Base-by-base conservation (phyloP, 768 basidiomycete species). In the Leccinum disarticulatum region DNA sequence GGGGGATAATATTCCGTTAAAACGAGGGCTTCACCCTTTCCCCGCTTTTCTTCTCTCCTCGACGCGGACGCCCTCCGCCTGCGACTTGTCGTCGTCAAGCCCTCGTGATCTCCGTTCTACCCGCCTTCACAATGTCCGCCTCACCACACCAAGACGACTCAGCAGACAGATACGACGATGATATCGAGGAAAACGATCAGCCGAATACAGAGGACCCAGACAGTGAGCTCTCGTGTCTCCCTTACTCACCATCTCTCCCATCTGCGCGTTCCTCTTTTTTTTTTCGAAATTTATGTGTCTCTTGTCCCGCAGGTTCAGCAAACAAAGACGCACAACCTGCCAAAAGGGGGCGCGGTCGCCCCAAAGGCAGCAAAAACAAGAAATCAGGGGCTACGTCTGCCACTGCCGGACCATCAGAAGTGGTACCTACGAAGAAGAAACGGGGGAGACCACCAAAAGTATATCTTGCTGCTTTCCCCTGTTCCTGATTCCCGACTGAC, bases 331-430 rank as follows among this genome's bases (percentile, higher is more conserved):
- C 75, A 22, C 71, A 69, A 57, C 55, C 83, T 46, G 66, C 70
- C 61, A 95, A 93, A 79, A 87, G 93, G 68, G 86, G 90, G 69
- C 83, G 94, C 51, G 94, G 94, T 56, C 86, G 94, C 64, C 94
- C 94, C 61, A 92, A 88, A 74, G 93, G 93, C 67, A 91, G 90
- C 75, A 95, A 91, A 78, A 85, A 85, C 76, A 85, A 84, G 79
- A 83, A 81, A 69, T 73, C 70, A 64, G 68, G 72, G 70, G 76
- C 69, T 60, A 64, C 74, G 41, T 65, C 74, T 57, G 41, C 73
- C 15, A 63, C 75, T 17, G 62, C 68, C 14, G 61, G 61, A 30
- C 62, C 69, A 54, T 65, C 75, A 61, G 70, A 72, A 55, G 71
- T 67, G 1, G 43, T 68, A 25, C 70, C 62, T 48, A 55, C 68